Evolutionary conservation across 2,329 filamentous ascomycete species (phyloP).

Genomic region (Stachybotrys chlorohalonatus): DNA sequence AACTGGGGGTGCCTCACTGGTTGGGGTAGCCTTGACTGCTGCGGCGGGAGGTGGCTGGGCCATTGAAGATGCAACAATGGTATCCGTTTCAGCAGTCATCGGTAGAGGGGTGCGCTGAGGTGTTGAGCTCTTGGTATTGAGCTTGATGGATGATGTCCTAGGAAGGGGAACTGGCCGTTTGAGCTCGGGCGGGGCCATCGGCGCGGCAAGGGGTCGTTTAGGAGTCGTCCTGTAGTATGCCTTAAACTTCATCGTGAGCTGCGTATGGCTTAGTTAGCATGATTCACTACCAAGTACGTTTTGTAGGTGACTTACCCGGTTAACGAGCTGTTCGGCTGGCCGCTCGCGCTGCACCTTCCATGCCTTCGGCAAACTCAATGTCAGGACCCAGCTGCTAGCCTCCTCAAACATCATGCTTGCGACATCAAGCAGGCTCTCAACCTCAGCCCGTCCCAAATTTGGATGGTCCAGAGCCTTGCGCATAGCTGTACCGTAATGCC

Average conservation of each 20-base stretch:
- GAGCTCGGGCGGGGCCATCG: conserved; percentile 10
- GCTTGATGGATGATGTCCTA: conserved; percentile 29
- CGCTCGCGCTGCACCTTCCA: conserved; percentile 26
- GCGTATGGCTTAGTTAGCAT: conserved; percentile 9
- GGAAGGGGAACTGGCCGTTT: conserved; percentile 18
- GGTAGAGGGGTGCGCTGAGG: conserved; percentile 10
- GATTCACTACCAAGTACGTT: neutral
- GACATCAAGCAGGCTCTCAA: conserved; percentile 32
- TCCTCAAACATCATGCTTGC: conserved; percentile 39
- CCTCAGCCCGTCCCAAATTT: conserved; percentile 28
- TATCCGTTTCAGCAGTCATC: conserved; percentile 11
- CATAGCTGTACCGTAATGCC: conserved; percentile 31
- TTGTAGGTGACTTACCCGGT: conserved; percentile 21
- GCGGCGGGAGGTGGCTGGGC: conserved; percentile 8
- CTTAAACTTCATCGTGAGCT: conserved; percentile 29
- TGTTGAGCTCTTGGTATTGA: conserved; percentile 21
- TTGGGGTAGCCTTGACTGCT: conserved; percentile 7
- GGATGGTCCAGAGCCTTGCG: conserved; percentile 32
- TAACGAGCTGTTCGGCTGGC: conserved; percentile 22
- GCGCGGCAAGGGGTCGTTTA: conserved; percentile 15
- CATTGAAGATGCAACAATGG: conserved; percentile 16
- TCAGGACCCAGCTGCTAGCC: conserved; percentile 30
- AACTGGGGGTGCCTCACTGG: conserved; percentile 9
- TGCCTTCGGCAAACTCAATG: conserved; percentile 29
- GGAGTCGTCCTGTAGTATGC: conserved; percentile 27